A percentile compares a stretch with the other conserved stretches of the same genome.
Evolutionary conservation across 345 rosid genomes (phyloP).

Genomic region (Capsella bursapastoris): DNA sequence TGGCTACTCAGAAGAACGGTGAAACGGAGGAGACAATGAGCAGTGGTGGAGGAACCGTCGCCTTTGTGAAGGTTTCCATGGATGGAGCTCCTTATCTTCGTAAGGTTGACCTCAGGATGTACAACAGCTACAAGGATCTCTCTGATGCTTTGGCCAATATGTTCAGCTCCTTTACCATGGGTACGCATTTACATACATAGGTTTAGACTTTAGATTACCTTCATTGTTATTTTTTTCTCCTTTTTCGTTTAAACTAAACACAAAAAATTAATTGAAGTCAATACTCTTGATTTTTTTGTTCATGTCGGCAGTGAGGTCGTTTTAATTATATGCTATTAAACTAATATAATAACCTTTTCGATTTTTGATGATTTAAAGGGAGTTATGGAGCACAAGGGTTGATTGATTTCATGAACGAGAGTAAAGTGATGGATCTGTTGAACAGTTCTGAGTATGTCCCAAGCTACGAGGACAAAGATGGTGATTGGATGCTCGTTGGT

Average conservation of each 20-base stretch:
- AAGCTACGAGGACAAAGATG: conserved; percentile 92
- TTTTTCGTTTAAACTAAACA: background rate
- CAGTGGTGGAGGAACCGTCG: conserved; percentile 28
- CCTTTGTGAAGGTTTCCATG: conserved; percentile 93
- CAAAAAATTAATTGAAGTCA: conserved; percentile 1
- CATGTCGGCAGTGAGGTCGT: background rate
- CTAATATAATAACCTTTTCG: background rate
- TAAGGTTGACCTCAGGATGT: conserved; percentile 93
- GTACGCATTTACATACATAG: conserved; percentile 42
- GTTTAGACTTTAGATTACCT: too few species aligned
- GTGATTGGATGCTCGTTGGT: conserved; percentile 98
- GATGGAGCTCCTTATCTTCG: conserved; percentile 96
- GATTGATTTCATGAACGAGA: conserved; percentile 96
- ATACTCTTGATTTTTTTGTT: background rate
- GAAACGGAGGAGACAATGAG: conserved; percentile 47
- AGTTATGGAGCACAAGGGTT: conserved; percentile 57
- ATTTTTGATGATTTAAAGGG: conserved; percentile 2
- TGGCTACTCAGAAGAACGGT: conserved; percentile 61
- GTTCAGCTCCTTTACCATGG: conserved; percentile 96
- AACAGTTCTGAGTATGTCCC: conserved; percentile 95
- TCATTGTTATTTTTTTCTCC: too few species aligned
- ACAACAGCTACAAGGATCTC: conserved; percentile 78
- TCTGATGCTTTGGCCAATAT: conserved; percentile 85
- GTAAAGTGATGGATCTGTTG: conserved; percentile 88
- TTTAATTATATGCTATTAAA: background rate